Base-by-base conservation (phyloP, 305 asterid species). In the Salvia sclarea region DNA sequence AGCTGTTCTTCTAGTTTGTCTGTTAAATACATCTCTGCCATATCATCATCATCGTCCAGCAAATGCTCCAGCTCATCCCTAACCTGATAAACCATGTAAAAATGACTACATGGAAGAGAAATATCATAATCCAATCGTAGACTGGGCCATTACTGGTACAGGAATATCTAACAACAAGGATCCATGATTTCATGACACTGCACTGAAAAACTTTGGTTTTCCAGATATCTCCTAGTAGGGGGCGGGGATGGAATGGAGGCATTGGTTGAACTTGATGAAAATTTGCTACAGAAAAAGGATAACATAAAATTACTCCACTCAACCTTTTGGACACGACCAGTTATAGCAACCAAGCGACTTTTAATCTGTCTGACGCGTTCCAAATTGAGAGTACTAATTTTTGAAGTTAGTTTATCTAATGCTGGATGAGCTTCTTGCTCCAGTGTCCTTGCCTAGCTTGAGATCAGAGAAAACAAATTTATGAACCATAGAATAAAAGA, bases 371-470 rank as follows among this genome's bases (percentile, higher is more conserved):
- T 86, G 64, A 94, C 98, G 2, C 98, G 91, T 70, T 94, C 98
- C 87, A 94, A 79, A 82, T 94, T 94, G 77, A 91, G 97, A 18
- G 97, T 87, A 83, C 97, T 94, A 50, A 94, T 94, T 80, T 94
- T 88, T 43, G 97, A 82, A 44, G 99, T 94, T 77, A 94, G 62
- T 76, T 83, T 91, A 82, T 94, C 97, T 61, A 94, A 70, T 0
- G 99, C 98, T 5, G 99, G 98, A 82, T 89, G 96, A 75, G 98
- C 99, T 84, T 94, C 99, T 81, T 81, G 93, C 81, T 94, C 99
- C 85, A 94, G 70, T 66, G 96, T 89, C 82, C 89, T 84, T 68
- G 98, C 98, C 98, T 94, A 75, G 74, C 75, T 80, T 78, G 60
- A 61, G 61, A 80, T 30, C 79, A 75, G 40, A 66, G 64, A 56